phyloP scores from a whole-genome alignment of 2,329 filamentous ascomycete species.

The Aspergillus quadrilineatus region DNA sequence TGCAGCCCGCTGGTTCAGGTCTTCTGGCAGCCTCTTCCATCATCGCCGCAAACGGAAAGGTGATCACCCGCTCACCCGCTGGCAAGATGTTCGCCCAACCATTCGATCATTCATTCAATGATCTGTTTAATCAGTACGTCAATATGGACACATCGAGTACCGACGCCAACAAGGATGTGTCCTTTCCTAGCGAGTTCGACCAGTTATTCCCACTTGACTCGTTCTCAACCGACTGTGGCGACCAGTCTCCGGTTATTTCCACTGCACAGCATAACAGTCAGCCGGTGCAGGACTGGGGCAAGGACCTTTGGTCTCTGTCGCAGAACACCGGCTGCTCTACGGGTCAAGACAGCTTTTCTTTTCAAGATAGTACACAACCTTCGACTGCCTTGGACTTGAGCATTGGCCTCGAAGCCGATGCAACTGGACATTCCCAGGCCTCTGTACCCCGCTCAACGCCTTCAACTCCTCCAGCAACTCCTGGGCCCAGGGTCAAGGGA shows the following conservation, averaged over 20 bases:
- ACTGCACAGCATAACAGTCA: conserved; percentile 43
- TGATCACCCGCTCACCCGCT: conserved; percentile 41
- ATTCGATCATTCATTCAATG: conserved; percentile 56
- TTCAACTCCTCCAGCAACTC: conserved; percentile 39
- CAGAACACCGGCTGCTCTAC: conserved; percentile 46
- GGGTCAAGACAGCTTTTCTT: conserved; percentile 32
- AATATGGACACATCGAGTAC: conserved; percentile 56
- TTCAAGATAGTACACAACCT: conserved; percentile 41
- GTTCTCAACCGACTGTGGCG: conserved; percentile 53
- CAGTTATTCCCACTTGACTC: conserved; percentile 53
- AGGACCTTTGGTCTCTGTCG: conserved; percentile 52
- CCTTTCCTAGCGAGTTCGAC: conserved; percentile 50
- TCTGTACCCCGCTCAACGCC: conserved; percentile 30
- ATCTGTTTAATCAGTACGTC: conserved; percentile 64
- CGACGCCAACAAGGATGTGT: conserved; percentile 49
- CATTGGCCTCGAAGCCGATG: conserved; percentile 35
- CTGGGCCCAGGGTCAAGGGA: conserved; percentile 39
- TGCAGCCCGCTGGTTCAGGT: conserved; percentile 17
- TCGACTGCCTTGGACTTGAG: conserved; percentile 34
- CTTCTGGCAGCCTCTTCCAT: conserved; percentile 21
- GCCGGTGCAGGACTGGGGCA: conserved; percentile 54
- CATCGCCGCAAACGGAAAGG: conserved; percentile 44
- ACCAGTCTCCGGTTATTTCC: conserved; percentile 51
- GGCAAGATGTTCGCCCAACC: conserved; percentile 49
- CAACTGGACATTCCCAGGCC: conserved; percentile 15